These are phyloP conservation scores for Marchantia polymorpha DNA, from an alignment of 225 moss, liverwort and hornwort species.

Conservation along the genomic window DNA sequence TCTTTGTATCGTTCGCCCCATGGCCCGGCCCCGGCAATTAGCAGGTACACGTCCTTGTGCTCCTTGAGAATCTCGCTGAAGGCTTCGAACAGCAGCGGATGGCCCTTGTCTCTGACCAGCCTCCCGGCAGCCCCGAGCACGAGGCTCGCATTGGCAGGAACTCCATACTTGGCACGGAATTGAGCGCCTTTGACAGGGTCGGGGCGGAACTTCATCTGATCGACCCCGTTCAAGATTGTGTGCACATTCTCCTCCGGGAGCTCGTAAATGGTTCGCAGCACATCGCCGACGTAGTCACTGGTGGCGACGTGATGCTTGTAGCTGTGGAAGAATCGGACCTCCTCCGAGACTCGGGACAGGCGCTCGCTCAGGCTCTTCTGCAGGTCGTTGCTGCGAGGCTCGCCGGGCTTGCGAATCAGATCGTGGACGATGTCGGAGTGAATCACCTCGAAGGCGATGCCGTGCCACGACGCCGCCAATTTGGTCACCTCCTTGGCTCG, in stretches of 20 bases:
- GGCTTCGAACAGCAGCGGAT: constrained; percentile 87
- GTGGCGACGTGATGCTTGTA: constrained; percentile 92
- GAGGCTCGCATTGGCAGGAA: constrained; percentile 77
- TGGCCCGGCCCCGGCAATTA: constrained; percentile 86
- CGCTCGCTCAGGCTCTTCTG: constrained; percentile 71
- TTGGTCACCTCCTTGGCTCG: constrained; percentile 51
- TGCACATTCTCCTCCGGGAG: constrained; percentile 75
- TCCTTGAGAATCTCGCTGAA: constrained; percentile 57
- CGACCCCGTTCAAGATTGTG: constrained; percentile 84
- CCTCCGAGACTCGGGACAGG: constrained; percentile 64
- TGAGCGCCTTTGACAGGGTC: constrained; percentile 61
- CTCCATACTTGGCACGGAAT: constrained; percentile 72
- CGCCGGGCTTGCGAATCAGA: constrained; percentile 76
- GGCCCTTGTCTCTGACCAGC: constrained; percentile 91
- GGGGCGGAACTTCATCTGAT: constrained; percentile 64
- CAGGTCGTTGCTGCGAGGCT: constrained; percentile 56
- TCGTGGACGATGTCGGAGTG: constrained; percentile 95
- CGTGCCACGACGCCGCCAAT: constrained; percentile 97
- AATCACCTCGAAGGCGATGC: constrained; percentile 90
- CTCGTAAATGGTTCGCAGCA: constrained; percentile 94
- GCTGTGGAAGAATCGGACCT: constrained; percentile 92
- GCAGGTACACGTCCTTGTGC: constrained; percentile 66
- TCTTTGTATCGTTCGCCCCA: constrained; percentile 87
- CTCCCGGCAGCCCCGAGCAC: constrained; percentile 92
- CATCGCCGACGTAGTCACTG: constrained; percentile 95